Conservation (phyloP, 2,329 filamentous ascomycete genomes). For the Microthyrium microscopicum region DNA sequence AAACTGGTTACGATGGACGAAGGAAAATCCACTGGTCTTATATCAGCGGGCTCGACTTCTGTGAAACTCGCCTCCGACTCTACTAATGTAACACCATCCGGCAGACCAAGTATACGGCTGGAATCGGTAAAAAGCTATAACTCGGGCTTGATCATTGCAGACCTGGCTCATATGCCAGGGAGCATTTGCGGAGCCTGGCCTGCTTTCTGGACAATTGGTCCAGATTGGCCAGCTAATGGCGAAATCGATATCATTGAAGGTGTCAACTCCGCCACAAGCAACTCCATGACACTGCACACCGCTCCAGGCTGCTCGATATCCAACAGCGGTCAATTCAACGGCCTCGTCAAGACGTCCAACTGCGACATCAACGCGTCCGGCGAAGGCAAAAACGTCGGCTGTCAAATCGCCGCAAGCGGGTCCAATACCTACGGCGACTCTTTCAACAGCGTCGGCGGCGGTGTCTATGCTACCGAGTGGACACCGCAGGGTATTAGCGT, state of each 20-base stretch:
- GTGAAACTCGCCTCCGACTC: slow-evolving; percentile 28
- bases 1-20: slow-evolving; percentile 23
- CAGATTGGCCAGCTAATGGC: slow-evolving; percentile 23
- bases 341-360: slow-evolving; percentile 29
- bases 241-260: slow-evolving; percentile 35
- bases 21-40: slow-evolving; percentile 24
- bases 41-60: slow-evolving; percentile 18
- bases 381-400: slow-evolving; percentile 24
- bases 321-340: slow-evolving; percentile 27
- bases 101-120: slow-evolving; percentile 30
- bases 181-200: slow-evolving; percentile 35
- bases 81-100: slow-evolving; percentile 20
- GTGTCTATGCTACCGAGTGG: slow-evolving; percentile 41
- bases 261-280: slow-evolving; percentile 25
- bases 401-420: slow-evolving; percentile 23
- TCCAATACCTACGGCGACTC: slow-evolving; percentile 31
- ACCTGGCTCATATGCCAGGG: slow-evolving; percentile 35
- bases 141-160: slow-evolving; percentile 30
- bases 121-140: slow-evolving; percentile 30
- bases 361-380: slow-evolving; percentile 30
- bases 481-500: slow-evolving; percentile 53
- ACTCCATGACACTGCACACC: slow-evolving; percentile 32
- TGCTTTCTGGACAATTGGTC: slow-evolving; percentile 26
- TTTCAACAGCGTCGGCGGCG: slow-evolving; percentile 33
- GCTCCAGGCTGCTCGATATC: slow-evolving; percentile 26